Conservation (phyloP, 1,284 basidiomycete species). For the Moniliophthora roreri region DNA sequence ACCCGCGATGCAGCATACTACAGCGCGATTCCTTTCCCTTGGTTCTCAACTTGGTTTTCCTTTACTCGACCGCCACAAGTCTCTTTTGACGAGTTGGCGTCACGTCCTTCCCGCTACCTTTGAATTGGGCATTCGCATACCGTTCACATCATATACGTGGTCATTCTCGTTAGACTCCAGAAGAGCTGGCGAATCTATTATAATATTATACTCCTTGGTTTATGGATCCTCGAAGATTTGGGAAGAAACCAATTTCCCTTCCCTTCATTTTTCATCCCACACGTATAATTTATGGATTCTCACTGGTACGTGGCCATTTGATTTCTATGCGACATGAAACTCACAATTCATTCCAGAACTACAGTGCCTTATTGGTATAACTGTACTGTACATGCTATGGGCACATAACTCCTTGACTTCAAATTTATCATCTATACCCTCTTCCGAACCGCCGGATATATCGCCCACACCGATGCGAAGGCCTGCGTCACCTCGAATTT, state of each 20-base stretch:
- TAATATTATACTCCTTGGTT: constrained; percentile 54
- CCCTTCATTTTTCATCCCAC: constrained; percentile 10
- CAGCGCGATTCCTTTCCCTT: constrained; percentile 30
- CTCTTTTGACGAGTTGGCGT: constrained; percentile 9
- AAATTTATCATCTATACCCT: constrained; percentile 15
- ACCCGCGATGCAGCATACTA: constrained; percentile 35
- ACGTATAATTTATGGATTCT: constrained; percentile 39
- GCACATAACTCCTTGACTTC: constrained; percentile 49
- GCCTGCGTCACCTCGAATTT: constrained; percentile 33
- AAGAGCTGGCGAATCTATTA: constrained; percentile 52
- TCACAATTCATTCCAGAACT: constrained; percentile 49
- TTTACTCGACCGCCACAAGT: constrained; percentile 26
- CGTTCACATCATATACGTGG: constrained; percentile 36
- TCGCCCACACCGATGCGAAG: constrained; percentile 21
- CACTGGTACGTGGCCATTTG: constrained; percentile 33
- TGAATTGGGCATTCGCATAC: constrained; percentile 40
- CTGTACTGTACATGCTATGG: constrained; percentile 65
- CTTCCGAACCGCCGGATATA: constrained; percentile 15
- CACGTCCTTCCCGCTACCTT: constrained; percentile 43
- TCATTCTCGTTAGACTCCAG: constrained; percentile 54
- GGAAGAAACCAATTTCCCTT: constrained; percentile 12
- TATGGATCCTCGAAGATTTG: constrained; percentile 36
- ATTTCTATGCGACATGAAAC: constrained; percentile 19
- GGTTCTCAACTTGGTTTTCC: constrained; percentile 12
- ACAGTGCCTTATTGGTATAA: constrained; percentile 51